Base-by-base conservation (phyloP, 495 filamentous ascomycete genomes). In the Collariella sp. region DNA sequence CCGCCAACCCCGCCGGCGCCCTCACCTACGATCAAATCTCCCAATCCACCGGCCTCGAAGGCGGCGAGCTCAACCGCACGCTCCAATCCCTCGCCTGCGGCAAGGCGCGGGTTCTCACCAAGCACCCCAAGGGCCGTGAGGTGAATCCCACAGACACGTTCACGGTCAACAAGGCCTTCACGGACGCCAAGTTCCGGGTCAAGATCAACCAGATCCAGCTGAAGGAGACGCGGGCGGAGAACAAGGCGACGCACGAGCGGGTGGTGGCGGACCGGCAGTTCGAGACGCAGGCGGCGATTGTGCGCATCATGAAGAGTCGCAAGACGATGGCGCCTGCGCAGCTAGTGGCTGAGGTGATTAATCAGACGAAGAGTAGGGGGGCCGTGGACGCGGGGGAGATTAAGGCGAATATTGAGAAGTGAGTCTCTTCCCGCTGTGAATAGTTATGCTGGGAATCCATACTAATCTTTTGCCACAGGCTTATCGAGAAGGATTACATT, bases 201-300 rank as follows among this genome's bases (percentile, higher is more conserved):
- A 97, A 99, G 75, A 96, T 97, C 76, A 98, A 97, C 71, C 88
- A 94, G 70, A 89, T 99, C 54, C 94, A 99, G 70, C 78, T 96
- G 44, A 91, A 91, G 67, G 94, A 97, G 72, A 97, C 94, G 1
- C 73, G 71, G 47, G 72, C 77, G 58, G 93, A 99, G 73, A 95
- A 96, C 67, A 85, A 89, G 67, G 87, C 85, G 60, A 97, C 90
- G 2, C 89, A 96, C 66, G 85, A 95, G 70, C 77, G 87, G 4
- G 89, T 97, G 0, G 85, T 84, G 2, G 84, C 85, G 26, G 94
- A 99, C 62, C 76, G 93, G 22, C 87, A 95, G 62, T 95, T 89
- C 58, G 93, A 99, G 75, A 95, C 89, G 0, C 94, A 99, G 68
- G 94, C 93, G 13, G 94, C 94, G 1, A 91, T 99, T 57, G 93